A percentile compares a stretch with the other conserved stretches of the same genome.
Evolutionary conservation across 73 alveolate species (phyloP).

Genomic region (Tetrahymena borealis): DNA sequence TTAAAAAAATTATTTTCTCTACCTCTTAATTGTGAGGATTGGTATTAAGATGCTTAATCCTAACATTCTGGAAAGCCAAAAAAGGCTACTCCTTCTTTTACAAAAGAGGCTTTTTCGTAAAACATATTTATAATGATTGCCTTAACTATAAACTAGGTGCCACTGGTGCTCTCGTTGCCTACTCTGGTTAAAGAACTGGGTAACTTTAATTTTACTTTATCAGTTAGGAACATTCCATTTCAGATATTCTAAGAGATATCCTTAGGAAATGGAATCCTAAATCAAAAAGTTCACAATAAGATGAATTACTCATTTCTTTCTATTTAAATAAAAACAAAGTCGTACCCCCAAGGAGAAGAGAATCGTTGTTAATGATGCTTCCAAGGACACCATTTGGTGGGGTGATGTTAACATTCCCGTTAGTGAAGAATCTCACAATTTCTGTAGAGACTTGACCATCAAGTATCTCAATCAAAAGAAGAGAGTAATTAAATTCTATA

Average conservation of each 20-base stretch:
- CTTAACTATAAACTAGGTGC: not conserved
- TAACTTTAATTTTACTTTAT: not conserved
- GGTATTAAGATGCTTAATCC: not conserved
- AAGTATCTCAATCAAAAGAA: constrained; percentile 59
- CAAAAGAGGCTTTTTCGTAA: not conserved
- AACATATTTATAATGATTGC: not conserved
- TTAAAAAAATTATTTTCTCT: not conserved
- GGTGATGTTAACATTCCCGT: constrained; percentile 79
- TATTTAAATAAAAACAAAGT: constrained; percentile 43
- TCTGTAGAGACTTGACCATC: constrained; percentile 58
- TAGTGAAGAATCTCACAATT: constrained; percentile 55
- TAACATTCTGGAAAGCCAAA: not conserved
- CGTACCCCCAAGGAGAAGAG: constrained; percentile 81
- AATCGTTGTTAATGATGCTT: constrained; percentile 55
- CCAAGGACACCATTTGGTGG: constrained; percentile 79
- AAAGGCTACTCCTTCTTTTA: not conserved
- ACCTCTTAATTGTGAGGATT: not conserved
- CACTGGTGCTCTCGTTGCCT: constrained; percentile 56
- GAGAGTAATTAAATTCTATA: constrained; percentile 26
- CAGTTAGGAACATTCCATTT: not conserved
- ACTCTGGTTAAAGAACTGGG: constrained; percentile 52
- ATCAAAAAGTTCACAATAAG: no score
- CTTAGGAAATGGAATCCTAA: constrained; percentile 49
- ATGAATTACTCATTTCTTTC: constrained; percentile 29
- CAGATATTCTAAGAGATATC: constrained; percentile 51